phyloP scores from a whole-genome alignment of 2,329 filamentous ascomycete genomes.

The Berkeleyomyces rouxiae region DNA sequence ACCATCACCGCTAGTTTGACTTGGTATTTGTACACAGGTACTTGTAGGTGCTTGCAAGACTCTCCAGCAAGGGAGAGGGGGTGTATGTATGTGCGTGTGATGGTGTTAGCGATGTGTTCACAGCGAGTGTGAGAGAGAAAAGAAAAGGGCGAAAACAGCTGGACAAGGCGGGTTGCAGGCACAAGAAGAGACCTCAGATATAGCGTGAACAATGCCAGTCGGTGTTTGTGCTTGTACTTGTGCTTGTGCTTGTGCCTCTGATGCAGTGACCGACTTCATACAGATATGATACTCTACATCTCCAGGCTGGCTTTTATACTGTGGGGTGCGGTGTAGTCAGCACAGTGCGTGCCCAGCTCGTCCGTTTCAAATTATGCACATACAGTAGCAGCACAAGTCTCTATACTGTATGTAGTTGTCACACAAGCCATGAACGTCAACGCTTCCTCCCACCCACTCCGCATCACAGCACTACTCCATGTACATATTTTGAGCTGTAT shows the following conservation, averaged over 20 bases:
- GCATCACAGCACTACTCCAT: no score
- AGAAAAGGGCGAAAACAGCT: neutral
- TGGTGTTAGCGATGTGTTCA: neutral
- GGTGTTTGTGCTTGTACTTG: neutral
- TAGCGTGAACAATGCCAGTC: neutral
- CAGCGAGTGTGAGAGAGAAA: neutral
- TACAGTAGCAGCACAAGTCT: neutral
- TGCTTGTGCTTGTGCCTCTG: neutral
- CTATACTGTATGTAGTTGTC: no score
- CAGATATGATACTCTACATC: neutral
- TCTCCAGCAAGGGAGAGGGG: neutral
- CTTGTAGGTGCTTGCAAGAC: neutral
- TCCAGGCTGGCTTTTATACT: neutral
- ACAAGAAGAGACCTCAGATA: neutral
- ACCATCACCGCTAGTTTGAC: constrained; percentile 14
- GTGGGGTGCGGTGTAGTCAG: neutral
- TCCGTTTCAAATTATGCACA: neutral
- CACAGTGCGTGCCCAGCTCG: neutral
- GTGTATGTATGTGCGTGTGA: neutral
- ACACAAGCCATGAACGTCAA: no score
- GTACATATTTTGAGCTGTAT: no score
- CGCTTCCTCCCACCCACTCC: no score
- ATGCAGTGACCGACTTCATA: no score
- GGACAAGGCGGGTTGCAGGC: neutral
- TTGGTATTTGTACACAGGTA: neutral